phyloP scores from a whole-genome alignment of 2,329 filamentous ascomycete genomes.

The Scolecobasidium constrictum region DNA sequence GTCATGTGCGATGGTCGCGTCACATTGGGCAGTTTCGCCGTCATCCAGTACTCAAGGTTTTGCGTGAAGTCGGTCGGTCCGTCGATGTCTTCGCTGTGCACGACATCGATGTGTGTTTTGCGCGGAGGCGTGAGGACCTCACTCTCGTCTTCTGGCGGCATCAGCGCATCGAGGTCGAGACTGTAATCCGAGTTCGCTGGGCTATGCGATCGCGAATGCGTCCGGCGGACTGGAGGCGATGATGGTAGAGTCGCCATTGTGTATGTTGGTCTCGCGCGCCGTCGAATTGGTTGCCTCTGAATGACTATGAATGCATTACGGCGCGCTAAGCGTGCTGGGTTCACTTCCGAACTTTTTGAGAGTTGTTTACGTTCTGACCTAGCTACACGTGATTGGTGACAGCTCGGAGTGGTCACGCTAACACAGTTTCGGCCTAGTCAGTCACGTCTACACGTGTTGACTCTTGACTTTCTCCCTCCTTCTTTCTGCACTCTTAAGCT shows the following conservation, averaged over 20 bases:
- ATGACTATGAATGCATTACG: not conserved
- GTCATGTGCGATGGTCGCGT: constrained; percentile 1
- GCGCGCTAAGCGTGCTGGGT: too few species aligned
- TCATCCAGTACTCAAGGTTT: constrained; percentile 33
- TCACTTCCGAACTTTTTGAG: too few species aligned
- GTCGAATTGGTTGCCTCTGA: too few species aligned
- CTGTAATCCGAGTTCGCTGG: constrained; percentile 23
- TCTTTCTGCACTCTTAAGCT: too few species aligned
- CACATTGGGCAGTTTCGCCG: constrained; percentile 5
- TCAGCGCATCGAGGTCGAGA: constrained; percentile 27
- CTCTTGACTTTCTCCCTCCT: too few species aligned
- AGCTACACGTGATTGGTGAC: too few species aligned
- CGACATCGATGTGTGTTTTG: constrained; percentile 22
- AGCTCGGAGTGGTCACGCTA: too few species aligned
- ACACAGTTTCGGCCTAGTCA: too few species aligned
- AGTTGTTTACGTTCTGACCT: too few species aligned
- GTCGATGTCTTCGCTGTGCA: constrained; percentile 28
- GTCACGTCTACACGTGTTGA: too few species aligned
- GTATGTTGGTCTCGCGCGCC: too few species aligned
- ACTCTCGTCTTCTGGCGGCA: constrained; percentile 20
- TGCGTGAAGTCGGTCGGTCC: constrained; percentile 31
- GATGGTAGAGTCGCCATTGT: not conserved
- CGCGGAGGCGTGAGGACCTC: constrained; percentile 17
- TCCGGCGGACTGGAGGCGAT: not conserved
- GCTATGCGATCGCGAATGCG: not conserved